A percentile compares a stretch with the other conserved stretches of the same genome.
Evolutionary conservation across 73 alveolate genomes (phyloP).

Genomic region (Paramecium caudatum): DNA sequence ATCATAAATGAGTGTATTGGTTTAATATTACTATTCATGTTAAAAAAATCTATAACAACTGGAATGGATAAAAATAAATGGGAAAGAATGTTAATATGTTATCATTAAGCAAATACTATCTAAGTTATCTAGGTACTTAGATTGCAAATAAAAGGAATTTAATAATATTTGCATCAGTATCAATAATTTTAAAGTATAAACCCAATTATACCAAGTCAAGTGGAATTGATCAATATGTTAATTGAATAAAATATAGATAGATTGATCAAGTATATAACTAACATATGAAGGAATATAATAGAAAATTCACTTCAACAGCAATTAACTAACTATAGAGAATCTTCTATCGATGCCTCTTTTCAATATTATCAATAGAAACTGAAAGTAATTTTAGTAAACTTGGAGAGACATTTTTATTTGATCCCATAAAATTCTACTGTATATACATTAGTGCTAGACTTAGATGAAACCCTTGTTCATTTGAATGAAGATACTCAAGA

Average conservation of each 20-base stretch:
- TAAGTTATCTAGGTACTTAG: neutral
- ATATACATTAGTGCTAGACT: slow-evolving; percentile 89
- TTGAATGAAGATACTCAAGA: slow-evolving; percentile 78
- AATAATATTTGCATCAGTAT: slow-evolving; percentile 26
- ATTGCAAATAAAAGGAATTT: neutral
- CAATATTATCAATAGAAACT: slow-evolving; percentile 14
- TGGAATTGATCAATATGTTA: slow-evolving; percentile 5
- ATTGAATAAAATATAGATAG: slow-evolving; percentile 29
- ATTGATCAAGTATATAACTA: slow-evolving; percentile 6
- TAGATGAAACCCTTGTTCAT: slow-evolving; percentile 94
- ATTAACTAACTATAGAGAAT: neutral
- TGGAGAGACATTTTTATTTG: slow-evolving; percentile 23
- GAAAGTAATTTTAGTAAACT: neutral
- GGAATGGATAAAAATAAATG: neutral
- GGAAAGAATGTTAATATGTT: neutral
- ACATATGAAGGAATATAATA: slow-evolving; percentile 33
- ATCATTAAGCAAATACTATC: slow-evolving; percentile 37
- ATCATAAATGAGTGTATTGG: slow-evolving; percentile 25
- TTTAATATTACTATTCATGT: neutral
- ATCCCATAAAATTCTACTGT: slow-evolving; percentile 61
- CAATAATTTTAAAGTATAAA: neutral
- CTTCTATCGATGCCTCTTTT: slow-evolving; percentile 22
- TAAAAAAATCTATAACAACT: neutral
- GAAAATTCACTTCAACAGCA: slow-evolving; percentile 21
- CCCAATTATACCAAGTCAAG: neutral